Base-by-base conservation (phyloP, 345 rosid genomes). In the Melaleuca quinquenervia region DNA sequence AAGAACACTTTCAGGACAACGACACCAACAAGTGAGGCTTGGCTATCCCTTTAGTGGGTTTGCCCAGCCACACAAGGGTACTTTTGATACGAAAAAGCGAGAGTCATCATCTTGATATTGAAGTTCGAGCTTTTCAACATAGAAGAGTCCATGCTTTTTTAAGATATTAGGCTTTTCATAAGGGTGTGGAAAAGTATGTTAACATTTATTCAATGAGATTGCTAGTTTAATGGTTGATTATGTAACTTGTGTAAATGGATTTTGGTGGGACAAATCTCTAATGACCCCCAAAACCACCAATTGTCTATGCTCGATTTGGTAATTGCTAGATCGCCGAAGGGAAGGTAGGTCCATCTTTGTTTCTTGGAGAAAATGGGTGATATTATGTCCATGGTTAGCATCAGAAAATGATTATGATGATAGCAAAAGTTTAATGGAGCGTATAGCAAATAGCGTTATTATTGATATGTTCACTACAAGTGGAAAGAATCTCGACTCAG, bases 401-500 rank as follows among this genome's bases (percentile, higher is more conserved):
- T 70, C 36, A 24, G 18, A 70, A 15, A n/a, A 62, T 49, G 16
- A 45, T n/a, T n/a, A n/a, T n/a, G n/a, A 56, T 3, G 48, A 80
- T 80, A 50, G 18, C 3, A 1, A 84, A 60, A 82, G 75, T 49
- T 84, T 29, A 41, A 84, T 62, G 76, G 82, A 84, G 80, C 80
- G 20, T 48, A 32, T 18, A 32, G 80, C 6, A 70, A 36, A 70
- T 21, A 21, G 18, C 36, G 26, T 70, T 9, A 36, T 36, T 10
- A 52, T 54, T 54, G 14, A 10, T 26, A 48, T 29, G 16, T 85
- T 82, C 88, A 52, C 86, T 80, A 86, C 52, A 85, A 85, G 89
- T 26, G 87, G 82, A 82, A 54, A 83, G 82, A 80, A 86, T 85
- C 85, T 56, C 87, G 87, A 87, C 91, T 27, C 14, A 86, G 80